phyloP scores from a whole-genome alignment of 768 basidiomycete species.

The Tylopilus sp. region DNA sequence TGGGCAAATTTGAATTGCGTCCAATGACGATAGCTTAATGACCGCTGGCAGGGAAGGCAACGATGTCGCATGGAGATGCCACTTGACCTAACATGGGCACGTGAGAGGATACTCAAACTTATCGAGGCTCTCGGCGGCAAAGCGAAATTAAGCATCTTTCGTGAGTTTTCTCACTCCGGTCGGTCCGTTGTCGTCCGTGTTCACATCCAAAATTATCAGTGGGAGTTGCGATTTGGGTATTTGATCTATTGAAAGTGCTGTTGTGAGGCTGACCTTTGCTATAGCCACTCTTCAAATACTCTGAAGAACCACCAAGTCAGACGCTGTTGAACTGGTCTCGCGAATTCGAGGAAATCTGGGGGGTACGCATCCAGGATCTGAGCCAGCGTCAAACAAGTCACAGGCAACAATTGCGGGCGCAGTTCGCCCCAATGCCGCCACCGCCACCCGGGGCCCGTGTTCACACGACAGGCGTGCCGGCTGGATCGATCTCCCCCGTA shows the following conservation, averaged over 20 bases:
- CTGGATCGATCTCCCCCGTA: constrained; percentile 18
- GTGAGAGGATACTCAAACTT: constrained; percentile 38
- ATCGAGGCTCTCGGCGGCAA: constrained; percentile 39
- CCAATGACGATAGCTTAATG: background rate
- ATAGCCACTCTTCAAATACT: constrained; percentile 68
- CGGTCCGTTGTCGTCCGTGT: constrained; percentile 24
- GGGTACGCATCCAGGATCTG: constrained; percentile 53
- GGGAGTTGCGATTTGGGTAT: constrained; percentile 60
- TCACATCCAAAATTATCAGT: constrained; percentile 40
- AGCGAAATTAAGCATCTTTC: constrained; percentile 41
- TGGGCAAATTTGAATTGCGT: constrained; percentile 34
- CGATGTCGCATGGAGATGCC: constrained; percentile 28
- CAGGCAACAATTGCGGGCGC: constrained; percentile 16
- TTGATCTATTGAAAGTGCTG: constrained; percentile 29
- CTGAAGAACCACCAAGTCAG: constrained; percentile 48
- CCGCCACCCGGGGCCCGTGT: constrained; percentile 26
- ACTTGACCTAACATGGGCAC: constrained; percentile 32
- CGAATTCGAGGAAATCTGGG: constrained; percentile 66
- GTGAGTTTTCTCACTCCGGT: constrained; percentile 40
- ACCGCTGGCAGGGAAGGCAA: constrained; percentile 26
- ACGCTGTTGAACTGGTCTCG: constrained; percentile 55
- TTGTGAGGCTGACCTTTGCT: constrained; percentile 12
- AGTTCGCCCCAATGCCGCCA: constrained; percentile 26
- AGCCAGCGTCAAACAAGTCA: constrained; percentile 24
- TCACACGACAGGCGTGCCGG: constrained; percentile 9